These are phyloP conservation scores for Juglanconis oblonga DNA, from an alignment of 2,329 filamentous ascomycete species.

Conservation along the genomic window DNA sequence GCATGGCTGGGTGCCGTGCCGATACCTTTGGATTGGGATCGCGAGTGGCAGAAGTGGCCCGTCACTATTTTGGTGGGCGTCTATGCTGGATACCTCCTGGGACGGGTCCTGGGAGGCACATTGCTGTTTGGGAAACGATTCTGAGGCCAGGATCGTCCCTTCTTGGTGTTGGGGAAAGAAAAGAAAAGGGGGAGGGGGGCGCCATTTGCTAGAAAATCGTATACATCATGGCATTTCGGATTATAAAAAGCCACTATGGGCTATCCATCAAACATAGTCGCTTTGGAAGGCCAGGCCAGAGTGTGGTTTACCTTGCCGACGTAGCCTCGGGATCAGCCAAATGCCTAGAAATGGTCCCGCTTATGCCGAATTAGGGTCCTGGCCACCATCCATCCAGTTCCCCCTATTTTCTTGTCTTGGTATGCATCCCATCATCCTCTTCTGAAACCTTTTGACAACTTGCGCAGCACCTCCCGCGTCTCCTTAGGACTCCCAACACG, in stretches of 20 bases:
- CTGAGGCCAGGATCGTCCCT: conserved; percentile 10
- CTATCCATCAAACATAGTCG: no score
- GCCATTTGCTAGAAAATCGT: no score
- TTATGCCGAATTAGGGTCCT: neutral
- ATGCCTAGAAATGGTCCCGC: no score
- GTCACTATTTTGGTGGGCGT: conserved; percentile 83
- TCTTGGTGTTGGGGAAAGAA: neutral
- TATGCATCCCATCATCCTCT: no score
- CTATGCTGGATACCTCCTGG: conserved; percentile 74
- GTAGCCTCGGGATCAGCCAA: no score
- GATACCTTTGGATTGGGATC: conserved; percentile 95
- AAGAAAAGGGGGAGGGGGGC: neutral
- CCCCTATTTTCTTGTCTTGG: neutral
- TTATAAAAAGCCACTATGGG: no score
- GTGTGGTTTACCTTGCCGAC: no score
- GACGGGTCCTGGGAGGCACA: conserved; percentile 59
- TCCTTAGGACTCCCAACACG: conserved; percentile 11
- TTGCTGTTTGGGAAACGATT: conserved; percentile 46
- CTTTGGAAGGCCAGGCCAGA: no score
- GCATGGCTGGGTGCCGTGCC: conserved; percentile 93
- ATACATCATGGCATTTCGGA: no score
- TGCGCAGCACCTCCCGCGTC: conserved; percentile 8
- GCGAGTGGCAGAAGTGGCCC: conserved; percentile 99
- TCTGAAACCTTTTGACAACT: neutral
- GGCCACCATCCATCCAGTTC: neutral